phyloP scores from a whole-genome alignment of 129 eudicot genomes.

The Artemisia annua region DNA sequence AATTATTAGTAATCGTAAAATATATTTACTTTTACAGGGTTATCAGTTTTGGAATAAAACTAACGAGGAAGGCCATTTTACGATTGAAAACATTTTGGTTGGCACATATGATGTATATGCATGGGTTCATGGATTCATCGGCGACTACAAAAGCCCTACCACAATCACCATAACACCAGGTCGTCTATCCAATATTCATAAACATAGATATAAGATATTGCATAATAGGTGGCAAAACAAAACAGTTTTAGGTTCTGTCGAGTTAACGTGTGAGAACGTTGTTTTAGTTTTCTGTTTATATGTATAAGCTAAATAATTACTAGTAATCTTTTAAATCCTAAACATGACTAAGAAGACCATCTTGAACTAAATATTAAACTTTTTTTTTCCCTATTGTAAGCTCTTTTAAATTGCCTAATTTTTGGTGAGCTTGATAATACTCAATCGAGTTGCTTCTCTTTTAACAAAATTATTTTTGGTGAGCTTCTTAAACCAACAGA shows the following conservation, averaged over 20 bases:
- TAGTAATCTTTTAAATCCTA: no score
- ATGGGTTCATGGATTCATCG: slow-evolving; percentile 81
- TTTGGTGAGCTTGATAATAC: no score
- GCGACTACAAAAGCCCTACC: slow-evolving; percentile 57
- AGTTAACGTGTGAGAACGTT: background rate
- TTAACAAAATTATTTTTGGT: background rate
- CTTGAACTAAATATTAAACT: no score
- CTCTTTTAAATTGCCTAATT: no score
- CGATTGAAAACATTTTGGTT: slow-evolving; percentile 47
- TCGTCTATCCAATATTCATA: slow-evolving; percentile 13
- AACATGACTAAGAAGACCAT: no score
- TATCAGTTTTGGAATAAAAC: slow-evolving; percentile 86
- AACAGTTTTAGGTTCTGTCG: background rate
- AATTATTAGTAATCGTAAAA: background rate
- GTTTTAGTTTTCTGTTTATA: background rate
- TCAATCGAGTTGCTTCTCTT: background rate
- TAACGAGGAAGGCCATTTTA: slow-evolving; percentile 58
- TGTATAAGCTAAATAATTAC: background rate
- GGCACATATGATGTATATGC: slow-evolving; percentile 77
- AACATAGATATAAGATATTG: background rate
- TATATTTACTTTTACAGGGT: slow-evolving; percentile 37
- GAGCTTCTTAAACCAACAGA: background rate
- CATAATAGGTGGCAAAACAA: background rate
- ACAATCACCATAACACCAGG: slow-evolving; percentile 61
- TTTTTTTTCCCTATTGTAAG: no score